Evolutionary conservation across 78 protist genomes (phyloP), one percentile per base, ranked within the genome.

Genomic region (Speleostelium caveatum): DNA sequence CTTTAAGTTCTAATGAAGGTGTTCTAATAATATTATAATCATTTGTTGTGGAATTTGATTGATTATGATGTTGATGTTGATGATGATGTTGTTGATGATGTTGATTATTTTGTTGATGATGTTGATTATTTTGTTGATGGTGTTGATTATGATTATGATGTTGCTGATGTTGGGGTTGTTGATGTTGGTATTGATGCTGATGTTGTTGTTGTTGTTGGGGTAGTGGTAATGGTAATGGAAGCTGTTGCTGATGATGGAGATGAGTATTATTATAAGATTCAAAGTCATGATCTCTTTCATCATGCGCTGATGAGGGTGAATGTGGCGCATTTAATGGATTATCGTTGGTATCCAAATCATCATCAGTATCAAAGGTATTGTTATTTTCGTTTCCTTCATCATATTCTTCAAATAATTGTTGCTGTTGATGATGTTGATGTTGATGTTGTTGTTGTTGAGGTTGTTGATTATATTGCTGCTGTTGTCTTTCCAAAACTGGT

Each of bases 1-100:
- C 89, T 68, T 80, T 80, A 21, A 80, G 30, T 56, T 80, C 89
- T 28, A 80, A 28, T 6, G 56, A 12, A 67, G 89, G 89, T 16
- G 75, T 12, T 80, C 89, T 49, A 30, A 80, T 30, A 33, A 35
- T 36, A n/a, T 16, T 68, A 58, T 68, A 55, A 3, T 36, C 26
- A 35, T 73, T 39, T 42, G 55, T 8, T 49, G 41, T 5, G 26
- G 32, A 0, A 38, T 19, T 2, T 60, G 6, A n/a, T 49, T 39
- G 32, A 45, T 33, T 36, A 10, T 42, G 53, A 16, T 35, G 6
- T 75, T 49, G 86, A 30, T 62, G 68, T 67, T 79, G 76, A 22
- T 28, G 51, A 14, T 51, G 75, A 32, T 79, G 68, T n/a, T 36
- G 28, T 51, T n/a, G 53, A 55, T 79, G 68, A 24, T 51, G 41